These are phyloP conservation scores for Candida glaebosa DNA, from an alignment of 805 yeast genomes.

Conservation along the genomic window DNA sequence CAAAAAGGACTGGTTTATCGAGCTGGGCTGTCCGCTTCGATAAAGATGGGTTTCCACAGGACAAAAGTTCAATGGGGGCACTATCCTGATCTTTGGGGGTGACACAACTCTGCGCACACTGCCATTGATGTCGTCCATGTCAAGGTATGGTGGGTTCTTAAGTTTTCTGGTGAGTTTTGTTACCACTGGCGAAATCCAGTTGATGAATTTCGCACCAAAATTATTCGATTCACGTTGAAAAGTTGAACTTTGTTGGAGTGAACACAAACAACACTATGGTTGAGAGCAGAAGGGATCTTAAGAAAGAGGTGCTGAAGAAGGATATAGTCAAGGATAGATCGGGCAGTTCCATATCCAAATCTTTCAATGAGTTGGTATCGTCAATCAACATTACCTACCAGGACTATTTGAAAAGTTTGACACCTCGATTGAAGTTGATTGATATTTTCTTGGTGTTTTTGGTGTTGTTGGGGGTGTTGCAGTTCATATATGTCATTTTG, in stretches of 20 bases:
- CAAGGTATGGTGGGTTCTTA: neutral
- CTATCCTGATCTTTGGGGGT: conserved; percentile 65
- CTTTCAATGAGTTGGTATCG: conserved; percentile 21
- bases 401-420: conserved; percentile 31
- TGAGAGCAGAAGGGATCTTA: neutral
- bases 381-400: conserved; percentile 33
- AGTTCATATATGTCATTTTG: conserved; percentile 70
- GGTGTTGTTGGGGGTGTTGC: conserved; percentile 70
- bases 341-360: neutral
- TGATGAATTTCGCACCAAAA: too few relatives aligned
- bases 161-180: neutral
- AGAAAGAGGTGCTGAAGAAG: conserved; percentile 4
- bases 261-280: neutral
- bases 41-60: conserved; percentile 88
- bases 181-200: neutral
- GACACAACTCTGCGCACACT: conserved; percentile 23
- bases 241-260: neutral
- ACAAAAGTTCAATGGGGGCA: conserved; percentile 93
- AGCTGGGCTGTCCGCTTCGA: conserved; percentile 91
- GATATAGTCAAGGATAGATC: conserved; percentile 1
- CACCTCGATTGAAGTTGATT: conserved; percentile 57
- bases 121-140: neutral
- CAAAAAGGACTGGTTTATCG: conserved; percentile 86
- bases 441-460: conserved; percentile 75
- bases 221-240: neutral